Evolutionary conservation across 2,329 filamentous ascomycete genomes (phyloP).

Genomic region (Exophiala lecanii-corni): DNA sequence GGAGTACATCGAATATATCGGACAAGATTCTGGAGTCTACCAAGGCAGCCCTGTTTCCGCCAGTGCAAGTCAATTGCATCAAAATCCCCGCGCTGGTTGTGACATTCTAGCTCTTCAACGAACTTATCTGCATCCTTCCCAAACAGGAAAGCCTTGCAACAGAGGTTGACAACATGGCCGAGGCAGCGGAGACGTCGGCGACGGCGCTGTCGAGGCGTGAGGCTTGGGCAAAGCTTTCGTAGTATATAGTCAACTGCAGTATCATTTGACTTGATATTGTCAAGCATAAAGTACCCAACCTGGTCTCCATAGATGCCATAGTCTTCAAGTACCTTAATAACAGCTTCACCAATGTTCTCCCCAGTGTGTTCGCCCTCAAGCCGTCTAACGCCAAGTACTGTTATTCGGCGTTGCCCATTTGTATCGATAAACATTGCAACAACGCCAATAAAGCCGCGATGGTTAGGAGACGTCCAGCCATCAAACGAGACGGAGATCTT

Average conservation of each 20-base stretch:
- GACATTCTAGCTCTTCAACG: slow-evolving; percentile 1
- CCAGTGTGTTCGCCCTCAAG: not conserved
- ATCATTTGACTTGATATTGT: not conserved
- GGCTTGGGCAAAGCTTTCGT: not conserved
- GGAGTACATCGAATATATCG: slow-evolving; percentile 1
- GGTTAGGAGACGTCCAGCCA: not conserved
- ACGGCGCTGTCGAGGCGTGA: not conserved
- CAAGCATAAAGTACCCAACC: slow-evolving; percentile 1
- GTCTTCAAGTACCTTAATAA: not conserved
- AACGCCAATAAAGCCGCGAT: not conserved
- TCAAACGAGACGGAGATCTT: not conserved
- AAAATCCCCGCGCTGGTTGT: not conserved
- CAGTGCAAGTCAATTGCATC: slow-evolving; percentile 1
- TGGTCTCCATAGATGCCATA: slow-evolving; percentile 1
- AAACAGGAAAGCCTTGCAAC: slow-evolving; percentile 1
- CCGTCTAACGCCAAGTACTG: not conserved
- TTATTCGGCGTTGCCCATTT: slow-evolving; percentile 1
- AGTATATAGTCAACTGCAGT: slow-evolving; percentile 1
- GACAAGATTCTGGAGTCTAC: not conserved
- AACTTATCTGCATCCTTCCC: slow-evolving; percentile 1
- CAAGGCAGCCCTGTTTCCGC: not conserved
- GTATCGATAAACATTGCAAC: slow-evolving; percentile 1
- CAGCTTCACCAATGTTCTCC: not conserved
- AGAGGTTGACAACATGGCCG: not conserved
- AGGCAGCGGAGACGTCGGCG: not conserved